Evolutionary conservation across 495 filamentous ascomycete genomes (phyloP).

Genomic region (Amphirosellinia nigrospora): DNA sequence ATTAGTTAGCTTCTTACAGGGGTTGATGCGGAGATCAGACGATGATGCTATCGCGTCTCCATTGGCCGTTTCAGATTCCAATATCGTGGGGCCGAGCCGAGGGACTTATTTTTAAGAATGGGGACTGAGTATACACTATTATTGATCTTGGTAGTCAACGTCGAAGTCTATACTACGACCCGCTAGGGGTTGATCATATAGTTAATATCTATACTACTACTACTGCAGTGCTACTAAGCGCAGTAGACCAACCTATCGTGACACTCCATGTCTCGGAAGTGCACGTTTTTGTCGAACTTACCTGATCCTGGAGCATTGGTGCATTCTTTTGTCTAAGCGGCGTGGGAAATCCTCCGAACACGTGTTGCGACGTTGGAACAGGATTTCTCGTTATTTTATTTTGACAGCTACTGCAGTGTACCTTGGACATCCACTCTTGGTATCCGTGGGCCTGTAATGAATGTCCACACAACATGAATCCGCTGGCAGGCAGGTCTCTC

Average conservation of each 20-base stretch:
- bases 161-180: background rate
- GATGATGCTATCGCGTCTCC: constrained; percentile 13
- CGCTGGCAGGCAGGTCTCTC: background rate
- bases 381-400: no score
- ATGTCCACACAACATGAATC: background rate
- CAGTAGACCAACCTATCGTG: background rate
- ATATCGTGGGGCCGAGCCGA: background rate
- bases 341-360: constrained; percentile 22
- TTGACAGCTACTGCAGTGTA: background rate
- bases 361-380: constrained; percentile 15
- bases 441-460: background rate
- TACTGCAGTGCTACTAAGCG: no score
- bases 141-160: background rate
- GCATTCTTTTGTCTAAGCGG: background rate
- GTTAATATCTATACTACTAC: background rate
- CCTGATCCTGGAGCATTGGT: background rate
- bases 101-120: background rate
- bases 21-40: constrained; percentile 19
- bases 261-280: background rate
- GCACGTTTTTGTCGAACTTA: no score
- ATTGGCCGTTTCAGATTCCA: constrained; percentile 24
- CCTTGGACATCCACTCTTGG: background rate
- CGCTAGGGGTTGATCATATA: background rate
- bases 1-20: constrained; percentile 1
- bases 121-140: background rate